Conservation (phyloP, 352 stramenopile genomes). For the Globisporangium lucens region DNA sequence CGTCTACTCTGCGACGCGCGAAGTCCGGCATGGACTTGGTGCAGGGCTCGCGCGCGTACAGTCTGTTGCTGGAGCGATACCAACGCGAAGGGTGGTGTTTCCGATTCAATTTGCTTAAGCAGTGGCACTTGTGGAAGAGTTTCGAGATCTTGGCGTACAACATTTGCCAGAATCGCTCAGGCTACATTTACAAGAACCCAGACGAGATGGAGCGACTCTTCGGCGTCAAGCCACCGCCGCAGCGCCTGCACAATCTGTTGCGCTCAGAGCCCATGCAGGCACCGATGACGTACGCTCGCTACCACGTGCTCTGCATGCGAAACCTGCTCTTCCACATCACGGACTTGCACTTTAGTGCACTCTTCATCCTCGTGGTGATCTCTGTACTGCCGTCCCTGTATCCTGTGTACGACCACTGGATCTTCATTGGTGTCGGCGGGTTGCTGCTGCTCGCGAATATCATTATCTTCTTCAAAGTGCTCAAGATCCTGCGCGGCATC, state of each 20-base stretch:
- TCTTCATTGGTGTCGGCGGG: slow-evolving; percentile 65
- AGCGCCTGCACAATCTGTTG: slow-evolving; percentile 10
- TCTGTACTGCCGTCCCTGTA: slow-evolving; percentile 63
- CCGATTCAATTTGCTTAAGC: slow-evolving; percentile 73
- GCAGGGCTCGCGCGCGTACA: slow-evolving; percentile 67
- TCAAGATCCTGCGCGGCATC: slow-evolving; percentile 78
- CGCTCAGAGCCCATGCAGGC: slow-evolving; percentile 25
- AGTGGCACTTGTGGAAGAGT: slow-evolving; percentile 86
- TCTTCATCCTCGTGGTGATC: slow-evolving; percentile 74
- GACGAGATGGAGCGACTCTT: slow-evolving; percentile 81
- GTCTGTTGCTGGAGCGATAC: slow-evolving; percentile 69
- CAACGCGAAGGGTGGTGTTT: slow-evolving; percentile 80
- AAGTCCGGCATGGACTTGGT: slow-evolving; percentile 79
- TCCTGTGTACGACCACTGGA: slow-evolving; percentile 62
- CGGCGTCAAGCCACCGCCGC: slow-evolving; percentile 28
- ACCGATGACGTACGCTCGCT: slow-evolving; percentile 65
- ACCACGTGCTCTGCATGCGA: slow-evolving; percentile 83
- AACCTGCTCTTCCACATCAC: slow-evolving; percentile 84
- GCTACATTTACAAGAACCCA: slow-evolving; percentile 90
- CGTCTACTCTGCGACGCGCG: slow-evolving; percentile 31
- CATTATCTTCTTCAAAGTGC: slow-evolving; percentile 83
- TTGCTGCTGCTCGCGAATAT: slow-evolving; percentile 62
- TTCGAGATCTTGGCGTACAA: slow-evolving; percentile 89
- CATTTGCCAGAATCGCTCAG: slow-evolving; percentile 82
- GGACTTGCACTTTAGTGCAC: slow-evolving; percentile 72